These are phyloP conservation scores for Cercophora sp. DNA, from an alignment of 495 filamentous ascomycete species.

Conservation along the genomic window DNA sequence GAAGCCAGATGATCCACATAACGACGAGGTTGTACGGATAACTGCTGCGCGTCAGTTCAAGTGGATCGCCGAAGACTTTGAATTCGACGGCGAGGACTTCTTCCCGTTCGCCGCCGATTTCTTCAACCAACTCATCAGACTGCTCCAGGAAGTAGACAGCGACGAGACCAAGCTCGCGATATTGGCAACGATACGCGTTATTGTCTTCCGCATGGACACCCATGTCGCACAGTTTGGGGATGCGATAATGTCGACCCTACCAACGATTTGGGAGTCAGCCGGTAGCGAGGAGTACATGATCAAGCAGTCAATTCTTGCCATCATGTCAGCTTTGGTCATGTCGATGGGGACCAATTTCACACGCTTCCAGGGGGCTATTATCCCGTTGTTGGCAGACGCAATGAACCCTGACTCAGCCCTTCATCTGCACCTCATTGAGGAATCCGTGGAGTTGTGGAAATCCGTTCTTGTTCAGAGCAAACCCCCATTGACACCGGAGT, in stretches of 20 bases:
- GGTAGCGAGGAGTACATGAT: conserved; percentile 76
- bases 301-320: conserved; percentile 84
- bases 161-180: conserved; percentile 85
- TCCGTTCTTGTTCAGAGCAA: conserved; percentile 69
- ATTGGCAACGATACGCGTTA: conserved; percentile 71
- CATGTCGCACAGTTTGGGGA: conserved; percentile 72
- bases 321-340: conserved; percentile 71
- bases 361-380: conserved; percentile 65
- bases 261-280: conserved; percentile 76
- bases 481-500: conserved; percentile 57
- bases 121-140: conserved; percentile 62
- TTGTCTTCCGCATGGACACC: conserved; percentile 77
- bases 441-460: conserved; percentile 85
- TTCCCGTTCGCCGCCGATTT: conserved; percentile 67
- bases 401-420: conserved; percentile 75
- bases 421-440: conserved; percentile 81
- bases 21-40: conserved; percentile 88
- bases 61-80: conserved; percentile 72
- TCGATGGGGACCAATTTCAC: conserved; percentile 72
- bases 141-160: conserved; percentile 76
- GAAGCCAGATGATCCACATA: conserved; percentile 67
- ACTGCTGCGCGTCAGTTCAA: conserved; percentile 84
- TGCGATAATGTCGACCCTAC: conserved; percentile 73
- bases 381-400: conserved; percentile 75
- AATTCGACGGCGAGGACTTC: conserved; percentile 68